These are phyloP conservation scores for Athelia sp. DNA, from an alignment of 1,284 basidiomycete genomes.

Conservation along the genomic window DNA sequence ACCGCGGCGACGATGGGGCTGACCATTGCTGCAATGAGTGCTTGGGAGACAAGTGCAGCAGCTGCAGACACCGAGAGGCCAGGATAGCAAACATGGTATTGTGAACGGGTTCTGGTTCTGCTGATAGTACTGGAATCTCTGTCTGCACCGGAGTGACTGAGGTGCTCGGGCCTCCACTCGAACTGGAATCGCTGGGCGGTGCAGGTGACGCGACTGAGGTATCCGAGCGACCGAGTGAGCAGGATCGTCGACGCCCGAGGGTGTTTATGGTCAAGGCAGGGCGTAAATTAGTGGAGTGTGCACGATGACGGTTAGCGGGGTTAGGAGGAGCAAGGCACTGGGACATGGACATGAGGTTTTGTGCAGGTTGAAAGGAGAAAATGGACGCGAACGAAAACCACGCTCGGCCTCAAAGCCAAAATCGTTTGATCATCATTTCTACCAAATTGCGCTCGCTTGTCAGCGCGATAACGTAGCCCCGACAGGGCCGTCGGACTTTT, in stretches of 20 bases:
- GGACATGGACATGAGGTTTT: slow-evolving; percentile 18
- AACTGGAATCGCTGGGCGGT: slow-evolving; percentile 15
- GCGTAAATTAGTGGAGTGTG: slow-evolving; percentile 57
- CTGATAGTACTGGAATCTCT: slow-evolving; percentile 4
- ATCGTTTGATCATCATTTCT: too few species aligned
- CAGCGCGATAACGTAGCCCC: too few species aligned
- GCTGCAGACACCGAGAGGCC: slow-evolving; percentile 44
- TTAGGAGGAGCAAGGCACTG: slow-evolving; percentile 24
- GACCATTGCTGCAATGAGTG: slow-evolving; percentile 30
- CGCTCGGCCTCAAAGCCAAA: too few species aligned
- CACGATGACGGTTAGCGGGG: slow-evolving; percentile 41
- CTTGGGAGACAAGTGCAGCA: slow-evolving; percentile 39
- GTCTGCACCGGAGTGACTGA: slow-evolving; percentile 8
- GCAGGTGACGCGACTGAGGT: slow-evolving; percentile 24
- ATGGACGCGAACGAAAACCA: too few species aligned
- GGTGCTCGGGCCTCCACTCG: slow-evolving; percentile 12
- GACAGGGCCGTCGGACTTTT: too few species aligned
- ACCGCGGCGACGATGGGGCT: slow-evolving; percentile 46
- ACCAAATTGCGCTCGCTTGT: too few species aligned
- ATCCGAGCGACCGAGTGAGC: slow-evolving; percentile 27
- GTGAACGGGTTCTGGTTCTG: slow-evolving; percentile 13
- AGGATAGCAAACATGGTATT: slow-evolving; percentile 46
- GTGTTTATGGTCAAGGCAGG: slow-evolving; percentile 48
- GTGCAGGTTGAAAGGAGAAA: background rate
- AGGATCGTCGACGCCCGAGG: slow-evolving; percentile 48